Base-by-base conservation (phyloP, 495 filamentous ascomycete species). In the Penicillium soppii region DNA sequence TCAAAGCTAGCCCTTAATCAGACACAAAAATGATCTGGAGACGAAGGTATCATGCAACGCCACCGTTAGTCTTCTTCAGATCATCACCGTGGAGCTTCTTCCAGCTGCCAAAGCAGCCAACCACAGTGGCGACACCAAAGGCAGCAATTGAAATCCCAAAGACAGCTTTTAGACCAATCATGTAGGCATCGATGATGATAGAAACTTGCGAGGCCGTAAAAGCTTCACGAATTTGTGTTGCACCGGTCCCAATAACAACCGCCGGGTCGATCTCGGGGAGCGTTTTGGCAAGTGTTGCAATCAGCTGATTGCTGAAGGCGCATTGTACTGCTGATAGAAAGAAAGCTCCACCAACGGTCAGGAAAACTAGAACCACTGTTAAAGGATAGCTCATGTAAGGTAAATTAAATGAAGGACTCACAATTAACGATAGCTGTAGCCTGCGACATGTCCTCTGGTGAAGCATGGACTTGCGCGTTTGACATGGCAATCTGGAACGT, bases 161-260 rank as follows among this genome's bases (percentile, higher is more conserved):
- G 7, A 74, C 61, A 7, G 67, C 66, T 57, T 76, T 77, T 44
- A 88, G 52, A 6, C 81, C 83, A 1, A 49, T 58, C 78, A 84
- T 82, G 63, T 88, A 88, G 5, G 78, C 80, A 2, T 57, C 30
- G 19, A 87, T 38, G 15, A 88, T 71, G 3, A 71, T 77, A 0
- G 69, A 66, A 3, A 89, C 20, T 29, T 75, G 44, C 4, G 58
- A 39, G 0, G 68, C 27, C 7, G 48, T 47, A 53, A 86, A 80
- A 0, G 75, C 68, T 6, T 64, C 49, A 3, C 73, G 71, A 4
- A 87, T 46, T 25, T 79, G 62, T 0, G 77, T 72, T 0, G 82
- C 83, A 6, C 83, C 82, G 2, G 75, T 76, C 5, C 43, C 54
- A 9, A 82, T 50, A 5, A 82, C 70, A 0, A 59, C 8, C 0